Conservation (phyloP, 352 stramenopile genomes). For the Thraustotheca clavata region DNA sequence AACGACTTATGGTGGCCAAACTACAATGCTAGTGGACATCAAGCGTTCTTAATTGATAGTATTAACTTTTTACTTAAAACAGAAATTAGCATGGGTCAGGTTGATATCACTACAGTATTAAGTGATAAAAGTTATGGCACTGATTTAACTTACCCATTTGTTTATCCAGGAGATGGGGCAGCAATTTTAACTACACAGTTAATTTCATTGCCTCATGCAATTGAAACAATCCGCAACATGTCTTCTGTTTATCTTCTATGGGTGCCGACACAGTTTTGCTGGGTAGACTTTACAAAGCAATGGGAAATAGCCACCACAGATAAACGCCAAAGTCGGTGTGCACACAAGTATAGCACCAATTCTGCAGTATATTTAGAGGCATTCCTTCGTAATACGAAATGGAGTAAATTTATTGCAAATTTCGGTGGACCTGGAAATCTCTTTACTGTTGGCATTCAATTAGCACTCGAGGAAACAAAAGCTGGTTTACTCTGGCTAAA, state of each 20-base stretch:
- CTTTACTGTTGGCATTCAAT: background rate
- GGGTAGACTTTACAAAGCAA: background rate
- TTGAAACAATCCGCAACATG: background rate
- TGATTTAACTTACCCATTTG: background rate
- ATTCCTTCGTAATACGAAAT: background rate
- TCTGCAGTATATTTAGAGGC: background rate
- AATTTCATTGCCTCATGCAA: background rate
- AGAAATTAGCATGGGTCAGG: background rate
- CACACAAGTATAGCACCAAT: background rate
- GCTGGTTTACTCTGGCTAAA: background rate
- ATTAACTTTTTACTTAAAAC: background rate
- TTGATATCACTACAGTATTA: background rate
- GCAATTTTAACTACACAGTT: background rate
- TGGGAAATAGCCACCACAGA: constrained; percentile 4
- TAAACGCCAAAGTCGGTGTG: background rate
- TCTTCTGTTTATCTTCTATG: background rate
- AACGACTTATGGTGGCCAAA: constrained; percentile 17
- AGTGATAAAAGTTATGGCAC: background rate
- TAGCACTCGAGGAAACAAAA: background rate
- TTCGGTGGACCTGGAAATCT: background rate
- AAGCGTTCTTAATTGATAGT: constrained; percentile 8
- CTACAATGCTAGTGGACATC: background rate
- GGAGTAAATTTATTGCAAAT: background rate
- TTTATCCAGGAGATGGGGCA: background rate
- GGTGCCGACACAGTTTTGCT: constrained; percentile 9